Conservation (phyloP, 2,329 filamentous ascomycete species). For the Ploettnerulaceae sp. region DNA sequence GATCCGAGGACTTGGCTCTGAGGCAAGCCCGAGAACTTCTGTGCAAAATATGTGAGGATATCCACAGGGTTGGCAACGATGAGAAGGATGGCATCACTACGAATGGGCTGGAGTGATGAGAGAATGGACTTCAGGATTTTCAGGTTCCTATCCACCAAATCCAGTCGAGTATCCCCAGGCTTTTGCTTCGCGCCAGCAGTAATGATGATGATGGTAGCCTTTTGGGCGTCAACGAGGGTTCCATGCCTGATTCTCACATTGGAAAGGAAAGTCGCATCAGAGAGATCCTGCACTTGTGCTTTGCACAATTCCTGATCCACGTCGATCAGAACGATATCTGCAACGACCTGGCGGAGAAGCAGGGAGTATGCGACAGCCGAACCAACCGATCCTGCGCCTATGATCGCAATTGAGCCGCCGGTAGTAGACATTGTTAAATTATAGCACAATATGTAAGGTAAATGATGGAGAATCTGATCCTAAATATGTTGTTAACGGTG, state of each 20-base stretch:
- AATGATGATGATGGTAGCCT: slow-evolving; percentile 48
- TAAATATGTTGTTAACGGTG: no score
- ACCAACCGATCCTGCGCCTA: no score
- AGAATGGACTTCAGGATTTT: no score
- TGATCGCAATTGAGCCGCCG: no score
- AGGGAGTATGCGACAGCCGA: no score
- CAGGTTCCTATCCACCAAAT: slow-evolving; percentile 44
- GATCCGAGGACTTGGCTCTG: slow-evolving; percentile 46
- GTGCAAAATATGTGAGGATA: slow-evolving; percentile 46
- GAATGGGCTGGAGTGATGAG: slow-evolving; percentile 47
- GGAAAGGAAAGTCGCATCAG: slow-evolving; percentile 44
- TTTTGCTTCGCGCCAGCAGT: slow-evolving; percentile 48
- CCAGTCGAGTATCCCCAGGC: slow-evolving; percentile 39
- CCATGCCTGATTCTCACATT: slow-evolving; percentile 43
- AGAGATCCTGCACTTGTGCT: slow-evolving; percentile 48
- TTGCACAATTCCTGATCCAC: slow-evolving; percentile 42
- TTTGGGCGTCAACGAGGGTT: no score
- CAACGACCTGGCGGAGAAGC: slow-evolving; percentile 45
- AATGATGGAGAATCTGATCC: no score
- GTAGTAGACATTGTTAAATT: no score
- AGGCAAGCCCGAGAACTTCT: slow-evolving; percentile 44
- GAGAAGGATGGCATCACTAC: slow-evolving; percentile 43
- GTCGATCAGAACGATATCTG: slow-evolving; percentile 50
- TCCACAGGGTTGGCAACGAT: slow-evolving; percentile 53
- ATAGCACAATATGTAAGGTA: no score